Percentiles rank a stretch among this genome's conserved stretches.
Conservation (phyloP, 345 rosid species). For the Tarenaya hassleriana region DNA sequence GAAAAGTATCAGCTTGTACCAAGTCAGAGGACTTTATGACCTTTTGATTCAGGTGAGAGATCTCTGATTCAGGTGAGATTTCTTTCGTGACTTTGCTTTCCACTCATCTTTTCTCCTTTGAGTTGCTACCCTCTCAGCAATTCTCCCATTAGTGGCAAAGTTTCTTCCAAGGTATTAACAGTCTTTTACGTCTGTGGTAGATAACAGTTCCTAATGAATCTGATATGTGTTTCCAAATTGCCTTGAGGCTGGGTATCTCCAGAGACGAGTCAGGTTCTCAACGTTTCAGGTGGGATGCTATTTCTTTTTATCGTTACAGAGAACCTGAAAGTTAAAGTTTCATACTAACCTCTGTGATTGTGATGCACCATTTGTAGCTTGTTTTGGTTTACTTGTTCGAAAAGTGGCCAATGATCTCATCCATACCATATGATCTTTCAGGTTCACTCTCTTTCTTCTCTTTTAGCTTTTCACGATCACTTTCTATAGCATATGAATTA, state of each 20-base stretch:
- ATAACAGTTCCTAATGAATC: slow-evolving; percentile 9
- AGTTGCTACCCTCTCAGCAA: slow-evolving; percentile 13
- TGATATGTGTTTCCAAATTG: slow-evolving; percentile 50
- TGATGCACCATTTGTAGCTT: slow-evolving; percentile 47
- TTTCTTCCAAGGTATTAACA: background rate
- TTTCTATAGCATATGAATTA: slow-evolving; percentile 16
- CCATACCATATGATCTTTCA: slow-evolving; percentile 92
- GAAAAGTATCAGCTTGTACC: no score
- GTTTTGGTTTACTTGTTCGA: slow-evolving; percentile 80
- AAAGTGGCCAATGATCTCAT: slow-evolving; percentile 97
- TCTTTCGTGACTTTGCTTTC: slow-evolving; percentile 20
- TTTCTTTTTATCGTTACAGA: slow-evolving; percentile 9
- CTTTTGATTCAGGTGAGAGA: slow-evolving; percentile 66
- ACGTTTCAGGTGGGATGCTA: slow-evolving; percentile 62
- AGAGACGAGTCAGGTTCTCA: slow-evolving; percentile 60
- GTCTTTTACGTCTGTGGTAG: slow-evolving; percentile 21
- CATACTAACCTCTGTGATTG: slow-evolving; percentile 26
- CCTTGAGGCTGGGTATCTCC: slow-evolving; percentile 87
- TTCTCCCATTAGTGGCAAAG: slow-evolving; percentile 11
- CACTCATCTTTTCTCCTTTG: slow-evolving; percentile 12
- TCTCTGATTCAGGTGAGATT: slow-evolving; percentile 68
- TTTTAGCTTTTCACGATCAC: slow-evolving; percentile 9
- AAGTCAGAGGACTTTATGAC: slow-evolving; percentile 61
- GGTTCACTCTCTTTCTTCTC: slow-evolving; percentile 35
- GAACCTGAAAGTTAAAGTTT: slow-evolving; percentile 12